Base-by-base conservation (phyloP, 208 protist genomes). In the Trypanosoma rangeli region DNA sequence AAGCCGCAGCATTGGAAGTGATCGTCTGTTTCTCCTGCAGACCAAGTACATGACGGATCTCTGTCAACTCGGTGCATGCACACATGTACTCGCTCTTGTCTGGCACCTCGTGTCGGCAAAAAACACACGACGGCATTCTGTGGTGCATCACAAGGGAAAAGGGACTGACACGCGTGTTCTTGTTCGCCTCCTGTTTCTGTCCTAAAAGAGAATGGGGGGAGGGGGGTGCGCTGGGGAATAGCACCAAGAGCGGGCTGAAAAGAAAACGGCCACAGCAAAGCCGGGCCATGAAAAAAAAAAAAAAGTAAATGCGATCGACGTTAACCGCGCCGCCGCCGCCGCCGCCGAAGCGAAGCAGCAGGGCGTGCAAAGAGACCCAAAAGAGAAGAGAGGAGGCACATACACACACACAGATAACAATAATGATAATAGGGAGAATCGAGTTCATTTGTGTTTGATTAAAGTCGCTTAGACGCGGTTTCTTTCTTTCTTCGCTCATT, bases 31-130 rank as follows among this genome's bases (percentile, higher is more conserved):
- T 46, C n/a, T 20, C 39, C 24, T 24, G 60, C 9, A 39, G n/a
- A 10, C 58, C 64, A 66, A 80, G 33, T 15, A 48, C 28, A 31
- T 55, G 60, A 54, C 53, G 44, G 52, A 73, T 60, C 29, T 76
- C 76, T 0, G 53, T 33, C 39, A 73, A 12, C 26, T 50, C n/a
- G 18, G 64, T 39, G 52, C 49, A 80, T 5, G 35, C 20, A n/a
- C 46, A 68, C 39, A 80, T n/a, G 16, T 44, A 64, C 18, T 64
- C 60, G 35, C 76, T 74, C 35, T n/a, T 66, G n/a, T 68, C 59
- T 9, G 73, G 56, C 35, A 60, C 50, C 39, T 72, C 53, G 37
- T 81, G 76, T 52, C 54, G 62, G 58, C 70, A 61, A 67, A 81
- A 68, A 0, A 70, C 64, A 53, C 71, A 76, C 15, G 28, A 26